A percentile compares a stretch with the other conserved stretches of the same genome.
Evolutionary conservation across 1,284 basidiomycete genomes (phyloP).

Genomic region (Trichosporon sp.): DNA sequence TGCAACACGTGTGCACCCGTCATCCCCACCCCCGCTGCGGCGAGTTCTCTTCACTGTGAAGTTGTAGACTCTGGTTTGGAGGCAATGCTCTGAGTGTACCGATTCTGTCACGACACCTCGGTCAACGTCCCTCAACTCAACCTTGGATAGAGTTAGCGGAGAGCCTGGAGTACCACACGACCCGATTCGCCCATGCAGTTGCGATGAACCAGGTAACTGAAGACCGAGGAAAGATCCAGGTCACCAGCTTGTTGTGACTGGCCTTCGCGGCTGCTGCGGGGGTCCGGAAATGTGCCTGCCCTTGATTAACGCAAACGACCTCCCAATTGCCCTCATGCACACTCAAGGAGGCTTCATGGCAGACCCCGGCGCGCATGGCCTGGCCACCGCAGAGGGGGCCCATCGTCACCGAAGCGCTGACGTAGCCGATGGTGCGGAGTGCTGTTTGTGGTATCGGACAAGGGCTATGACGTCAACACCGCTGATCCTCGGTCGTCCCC

Average conservation of each 20-base stretch:
- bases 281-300: not conserved
- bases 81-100: not conserved
- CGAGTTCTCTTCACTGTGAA: not conserved
- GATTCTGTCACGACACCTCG: not conserved
- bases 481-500: not conserved
- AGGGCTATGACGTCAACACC: constrained; percentile 1
- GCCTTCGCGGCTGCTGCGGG: too few species aligned
- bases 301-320: not conserved
- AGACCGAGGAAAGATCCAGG: not conserved
- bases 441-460: not conserved
- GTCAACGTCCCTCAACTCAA: not conserved
- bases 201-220: not conserved
- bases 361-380: not conserved
- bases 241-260: not conserved
- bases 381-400: not conserved
- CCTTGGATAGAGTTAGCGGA: not conserved
- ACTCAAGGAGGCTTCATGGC: not conserved
- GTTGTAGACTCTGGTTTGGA: not conserved
- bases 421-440: not conserved
- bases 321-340: not conserved
- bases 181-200: not conserved
- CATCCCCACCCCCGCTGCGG: too few species aligned
- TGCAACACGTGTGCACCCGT: not conserved
- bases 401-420: not conserved
- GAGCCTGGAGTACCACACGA: not conserved